These are phyloP conservation scores for Dioszegia aurantiaca DNA, from an alignment of 768 basidiomycete genomes.

Conservation along the genomic window DNA sequence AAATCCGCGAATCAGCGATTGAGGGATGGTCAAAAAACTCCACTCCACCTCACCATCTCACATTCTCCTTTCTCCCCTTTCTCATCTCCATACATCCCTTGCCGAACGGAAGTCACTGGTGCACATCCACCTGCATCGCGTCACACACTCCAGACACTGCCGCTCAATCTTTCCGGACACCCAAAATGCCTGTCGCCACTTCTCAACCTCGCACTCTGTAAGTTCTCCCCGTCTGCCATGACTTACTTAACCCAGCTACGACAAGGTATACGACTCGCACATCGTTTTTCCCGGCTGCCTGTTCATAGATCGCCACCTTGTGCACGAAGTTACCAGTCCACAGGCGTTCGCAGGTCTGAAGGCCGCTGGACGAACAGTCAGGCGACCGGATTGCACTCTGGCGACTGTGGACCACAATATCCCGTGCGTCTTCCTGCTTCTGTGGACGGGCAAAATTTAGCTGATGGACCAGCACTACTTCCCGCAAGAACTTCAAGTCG, in stretches of 20 bases:
- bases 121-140: too few species aligned
- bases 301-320: constrained; percentile 60
- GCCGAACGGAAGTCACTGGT: too few species aligned
- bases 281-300: constrained; percentile 59
- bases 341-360: constrained; percentile 87
- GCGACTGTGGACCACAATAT: constrained; percentile 87
- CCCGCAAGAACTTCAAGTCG: constrained; percentile 71
- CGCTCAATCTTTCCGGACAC: neutral
- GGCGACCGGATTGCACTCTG: constrained; percentile 81
- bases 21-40: too few species aligned
- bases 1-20: too few species aligned
- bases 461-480: constrained; percentile 59
- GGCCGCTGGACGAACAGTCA: constrained; percentile 71
- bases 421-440: constrained; percentile 61
- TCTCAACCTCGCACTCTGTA: constrained; percentile 79
- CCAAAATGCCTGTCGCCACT: constrained; percentile 60
- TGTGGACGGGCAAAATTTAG: neutral
- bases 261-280: constrained; percentile 95
- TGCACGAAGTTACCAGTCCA: constrained; percentile 85
- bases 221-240: neutral
- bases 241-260: too few species aligned
- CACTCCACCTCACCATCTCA: too few species aligned
- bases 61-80: too few species aligned
- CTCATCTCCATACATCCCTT: too few species aligned
- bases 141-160: neutral